These are phyloP conservation scores for Ceratocystis cacaofunesta DNA, from an alignment of 2,329 filamentous ascomycete genomes.

Conservation along the genomic window DNA sequence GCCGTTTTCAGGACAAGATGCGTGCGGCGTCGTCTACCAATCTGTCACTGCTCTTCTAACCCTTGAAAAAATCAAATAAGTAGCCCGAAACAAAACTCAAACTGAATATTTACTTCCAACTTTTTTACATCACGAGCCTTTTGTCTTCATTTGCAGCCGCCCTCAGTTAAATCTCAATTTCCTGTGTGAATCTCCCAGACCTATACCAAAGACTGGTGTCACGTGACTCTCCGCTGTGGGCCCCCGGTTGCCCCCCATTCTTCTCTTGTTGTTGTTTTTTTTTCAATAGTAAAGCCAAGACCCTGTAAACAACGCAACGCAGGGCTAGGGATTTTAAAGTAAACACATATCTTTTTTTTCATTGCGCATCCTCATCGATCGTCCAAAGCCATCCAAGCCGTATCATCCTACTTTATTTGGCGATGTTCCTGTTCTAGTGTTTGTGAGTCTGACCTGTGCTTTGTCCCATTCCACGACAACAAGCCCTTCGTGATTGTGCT, in stretches of 20 bases:
- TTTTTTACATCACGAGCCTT: no score
- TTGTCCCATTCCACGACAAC: not conserved
- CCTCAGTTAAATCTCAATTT: not conserved
- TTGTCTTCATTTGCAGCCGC: no score
- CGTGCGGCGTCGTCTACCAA: no score
- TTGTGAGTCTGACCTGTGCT: conserved; percentile 2
- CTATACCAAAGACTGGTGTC: not conserved
- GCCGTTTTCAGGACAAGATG: not conserved
- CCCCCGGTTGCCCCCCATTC: not conserved
- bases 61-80: no score
- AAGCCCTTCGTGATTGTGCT: not conserved
- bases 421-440: not conserved
- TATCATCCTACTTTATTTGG: not conserved
- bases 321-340: not conserved
- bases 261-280: not conserved
- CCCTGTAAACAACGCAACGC: not conserved
- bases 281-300: not conserved
- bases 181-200: not conserved
- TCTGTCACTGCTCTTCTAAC: no score
- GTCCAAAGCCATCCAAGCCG: not conserved
- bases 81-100: no score
- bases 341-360: not conserved
- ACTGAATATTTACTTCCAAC: no score
- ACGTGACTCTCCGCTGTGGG: not conserved
- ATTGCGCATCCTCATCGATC: not conserved